Conservation (phyloP, 2,329 filamentous ascomycete genomes). For the Chalara sp. region DNA sequence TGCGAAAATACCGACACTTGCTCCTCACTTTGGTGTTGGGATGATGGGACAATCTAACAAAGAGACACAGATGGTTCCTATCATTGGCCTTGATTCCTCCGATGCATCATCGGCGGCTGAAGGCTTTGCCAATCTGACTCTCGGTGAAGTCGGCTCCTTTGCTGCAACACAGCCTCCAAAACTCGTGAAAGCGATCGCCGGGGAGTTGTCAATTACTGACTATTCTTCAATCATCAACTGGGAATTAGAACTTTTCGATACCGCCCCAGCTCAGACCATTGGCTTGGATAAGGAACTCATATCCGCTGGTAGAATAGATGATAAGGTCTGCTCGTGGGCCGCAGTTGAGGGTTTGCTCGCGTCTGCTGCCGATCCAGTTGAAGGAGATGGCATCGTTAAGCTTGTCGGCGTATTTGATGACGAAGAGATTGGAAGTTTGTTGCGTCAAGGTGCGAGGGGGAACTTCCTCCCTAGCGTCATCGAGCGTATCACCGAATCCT, state of each 20-base stretch:
- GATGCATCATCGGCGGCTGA: conserved; percentile 12
- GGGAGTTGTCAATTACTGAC: conserved; percentile 67
- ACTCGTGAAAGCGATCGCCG: conserved; percentile 76
- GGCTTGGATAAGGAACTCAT: conserved; percentile 91
- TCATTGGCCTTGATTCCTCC: conserved; percentile 80
- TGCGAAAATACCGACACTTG: conserved; percentile 83
- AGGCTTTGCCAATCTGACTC: conserved; percentile 23
- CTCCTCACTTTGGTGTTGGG: conserved; percentile 83
- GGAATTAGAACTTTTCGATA: conserved; percentile 94
- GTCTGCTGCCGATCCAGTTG: conserved; percentile 29
- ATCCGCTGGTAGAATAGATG: conserved; percentile 90
- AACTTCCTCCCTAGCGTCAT: conserved; percentile 82
- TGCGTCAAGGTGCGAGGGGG: conserved; percentile 81
- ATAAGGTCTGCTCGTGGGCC: conserved; percentile 94
- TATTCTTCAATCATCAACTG: conserved; percentile 80
- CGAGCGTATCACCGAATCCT: conserved; percentile 72
- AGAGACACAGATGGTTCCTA: conserved; percentile 91
- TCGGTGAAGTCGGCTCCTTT: conserved; percentile 47
- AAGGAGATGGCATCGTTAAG: conserved; percentile 67
- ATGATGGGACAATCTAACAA: conserved; percentile 64
- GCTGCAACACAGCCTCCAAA: conserved; percentile 76
- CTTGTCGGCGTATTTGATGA: conserved; percentile 93
- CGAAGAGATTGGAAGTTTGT: conserved; percentile 87
- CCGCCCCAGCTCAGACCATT: conserved; percentile 74
- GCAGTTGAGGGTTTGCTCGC: conserved; percentile 79